These are phyloP conservation scores for Malassezia psittaci DNA, from an alignment of 1,284 basidiomycete species.

Conservation along the genomic window DNA sequence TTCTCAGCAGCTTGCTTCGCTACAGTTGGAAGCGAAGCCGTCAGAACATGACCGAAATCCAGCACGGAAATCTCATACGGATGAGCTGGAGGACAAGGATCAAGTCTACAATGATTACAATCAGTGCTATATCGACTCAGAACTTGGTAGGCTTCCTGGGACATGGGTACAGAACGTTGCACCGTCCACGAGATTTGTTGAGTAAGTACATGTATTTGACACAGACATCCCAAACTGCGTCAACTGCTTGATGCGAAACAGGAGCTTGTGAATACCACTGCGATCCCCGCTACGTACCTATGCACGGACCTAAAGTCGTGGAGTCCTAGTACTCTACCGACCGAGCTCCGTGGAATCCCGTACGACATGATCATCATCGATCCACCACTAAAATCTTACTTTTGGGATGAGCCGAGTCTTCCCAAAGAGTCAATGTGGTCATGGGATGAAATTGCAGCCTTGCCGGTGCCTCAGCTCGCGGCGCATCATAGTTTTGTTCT, in stretches of 20 bases:
- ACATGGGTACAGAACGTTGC: conserved; percentile 35
- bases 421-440: conserved; percentile 52
- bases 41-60: no score
- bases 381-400: conserved; percentile 59
- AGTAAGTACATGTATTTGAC: conserved; percentile 70
- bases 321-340: conserved; percentile 22
- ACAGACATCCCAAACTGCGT: conserved; percentile 34
- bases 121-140: conserved; percentile 66
- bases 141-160: conserved; percentile 27
- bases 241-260: conserved; percentile 34
- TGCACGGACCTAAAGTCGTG: conserved; percentile 26
- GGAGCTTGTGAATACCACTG: conserved; percentile 22
- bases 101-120: conserved; percentile 91
- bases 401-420: conserved; percentile 24
- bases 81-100: conserved; percentile 59
- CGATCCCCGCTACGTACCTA: conserved; percentile 36
- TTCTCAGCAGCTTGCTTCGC: no score
- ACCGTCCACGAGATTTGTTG: conserved; percentile 69
- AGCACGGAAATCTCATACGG: no score
- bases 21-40: no score
- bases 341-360: conserved; percentile 53
- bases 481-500: conserved; percentile 77
- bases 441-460: conserved; percentile 69
- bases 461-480: conserved; percentile 73
- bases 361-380: conserved; percentile 91